A percentile compares a stretch with the other conserved stretches of the same genome.
phyloP scores from a whole-genome alignment of 352 stramenopile species.

The Pythium folliculosum region DNA sequence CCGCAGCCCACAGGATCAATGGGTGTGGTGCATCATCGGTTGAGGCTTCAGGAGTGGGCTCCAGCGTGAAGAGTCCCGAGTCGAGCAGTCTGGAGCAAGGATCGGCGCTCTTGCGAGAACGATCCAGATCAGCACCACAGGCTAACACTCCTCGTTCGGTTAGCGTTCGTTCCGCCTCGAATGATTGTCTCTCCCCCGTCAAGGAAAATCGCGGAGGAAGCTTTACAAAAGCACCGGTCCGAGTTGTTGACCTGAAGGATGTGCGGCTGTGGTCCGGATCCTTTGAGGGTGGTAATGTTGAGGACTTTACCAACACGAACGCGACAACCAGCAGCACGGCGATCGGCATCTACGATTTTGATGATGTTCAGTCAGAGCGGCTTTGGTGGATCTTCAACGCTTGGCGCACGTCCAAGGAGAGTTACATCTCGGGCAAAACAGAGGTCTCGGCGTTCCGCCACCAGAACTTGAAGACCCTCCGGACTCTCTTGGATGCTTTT shows the following conservation, averaged over 20 bases:
- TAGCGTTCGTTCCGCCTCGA: background rate
- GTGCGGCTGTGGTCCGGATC: slow-evolving; percentile 39
- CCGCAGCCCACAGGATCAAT: background rate
- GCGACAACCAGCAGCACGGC: slow-evolving; percentile 37
- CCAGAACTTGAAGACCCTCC: slow-evolving; percentile 69
- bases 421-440: slow-evolving; percentile 74
- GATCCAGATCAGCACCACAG: slow-evolving; percentile 65
- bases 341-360: slow-evolving; percentile 76
- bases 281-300: slow-evolving; percentile 3
- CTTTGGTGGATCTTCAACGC: slow-evolving; percentile 85
- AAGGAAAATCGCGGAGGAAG: slow-evolving; percentile 29
- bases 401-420: slow-evolving; percentile 61
- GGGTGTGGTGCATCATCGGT: background rate
- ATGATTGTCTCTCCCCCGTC: slow-evolving; percentile 33
- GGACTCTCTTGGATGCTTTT: slow-evolving; percentile 72
- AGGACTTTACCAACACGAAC: slow-evolving; percentile 27
- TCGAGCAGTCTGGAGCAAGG: slow-evolving; percentile 24
- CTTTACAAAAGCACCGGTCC: slow-evolving; percentile 9
- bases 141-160: slow-evolving; percentile 13
- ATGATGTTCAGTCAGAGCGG: slow-evolving; percentile 79
- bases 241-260: slow-evolving; percentile 65
- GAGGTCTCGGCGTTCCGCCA: slow-evolving; percentile 67
- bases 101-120: slow-evolving; percentile 37
- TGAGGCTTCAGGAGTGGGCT: slow-evolving; percentile 14
- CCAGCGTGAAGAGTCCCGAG: slow-evolving; percentile 18